Base-by-base conservation (phyloP, 768 basidiomycete species). In the Arthromyces matolae region DNA sequence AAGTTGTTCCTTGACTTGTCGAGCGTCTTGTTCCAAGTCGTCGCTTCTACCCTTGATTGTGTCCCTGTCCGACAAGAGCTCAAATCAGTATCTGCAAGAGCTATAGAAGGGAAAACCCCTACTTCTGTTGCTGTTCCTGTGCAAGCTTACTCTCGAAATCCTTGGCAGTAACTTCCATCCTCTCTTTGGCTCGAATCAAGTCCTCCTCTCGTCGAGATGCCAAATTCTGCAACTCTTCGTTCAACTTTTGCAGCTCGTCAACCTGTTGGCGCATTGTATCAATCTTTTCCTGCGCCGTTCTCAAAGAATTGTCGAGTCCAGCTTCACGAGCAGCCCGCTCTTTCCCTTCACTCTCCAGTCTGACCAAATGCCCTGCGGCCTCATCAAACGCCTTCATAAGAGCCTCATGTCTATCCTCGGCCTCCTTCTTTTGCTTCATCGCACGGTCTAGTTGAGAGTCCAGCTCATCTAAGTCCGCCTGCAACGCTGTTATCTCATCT, bases 371-470 rank as follows among this genome's bases (percentile, higher is more conserved):
- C 53, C 91, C 86, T 1, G 89, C 87, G 16, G 92, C 91, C 55
- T 91, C 76, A 42, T 90, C 85, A 61, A 93, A 92, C 13, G 84
- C 86, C 40, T 77, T 70, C 22, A 81, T 76, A 41, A 91, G 71
- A 12, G 79, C 73, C 48, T 83, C 81, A 50, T 89, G 79, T 58
- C 88, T 89, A 64, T 87, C 85, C 50, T 92, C 88, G 34, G 77
- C 81, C 55, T 89, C 82, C 63, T 85, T 89, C 64, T 91, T 87
- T 34, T 85, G 72, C 31, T 79, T 75, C 60, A 93, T 73, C 0
- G 88, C 85, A 7, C 86, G 79, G 47, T 89, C 89, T 8, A 95
- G 76, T 59, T 97, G 92, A 3, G 84, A 85, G 57, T 94, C 91
- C 10, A 95, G 72, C 2, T 81, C 75, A 47, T 93, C 89, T 36